A percentile compares a stretch with the other conserved stretches of the same genome.
Conservation (phyloP, 495 filamentous ascomycete genomes). For the Clohesyomyces aquaticus region DNA sequence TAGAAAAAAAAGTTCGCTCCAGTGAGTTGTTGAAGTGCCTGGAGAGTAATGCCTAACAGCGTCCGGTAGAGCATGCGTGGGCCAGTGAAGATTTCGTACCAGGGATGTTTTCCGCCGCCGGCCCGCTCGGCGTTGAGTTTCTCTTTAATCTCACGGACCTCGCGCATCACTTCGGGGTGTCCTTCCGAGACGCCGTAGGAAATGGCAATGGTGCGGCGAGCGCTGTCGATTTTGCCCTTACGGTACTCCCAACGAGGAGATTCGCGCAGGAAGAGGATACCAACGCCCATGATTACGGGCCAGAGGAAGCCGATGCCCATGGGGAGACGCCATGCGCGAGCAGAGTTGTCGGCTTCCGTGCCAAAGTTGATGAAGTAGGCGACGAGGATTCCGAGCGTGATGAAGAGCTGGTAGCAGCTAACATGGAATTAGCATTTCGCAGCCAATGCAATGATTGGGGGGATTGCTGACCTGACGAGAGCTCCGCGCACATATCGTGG, state of each 20-base stretch:
- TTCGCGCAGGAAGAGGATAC: conserved; percentile 43
- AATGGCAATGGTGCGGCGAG: conserved; percentile 68
- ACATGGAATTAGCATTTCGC: no score
- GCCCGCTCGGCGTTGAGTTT: conserved; percentile 41
- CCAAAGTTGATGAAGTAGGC: conserved; percentile 48
- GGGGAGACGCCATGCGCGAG: conserved; percentile 45
- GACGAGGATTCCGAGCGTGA: conserved; percentile 46
- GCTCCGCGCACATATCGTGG: conserved; percentile 30
- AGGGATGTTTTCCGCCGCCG: conserved; percentile 24
- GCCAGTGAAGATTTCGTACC: conserved; percentile 38
- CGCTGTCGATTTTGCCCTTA: conserved; percentile 50
- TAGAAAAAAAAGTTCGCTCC: conserved; percentile 57
- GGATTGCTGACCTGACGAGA: no score
- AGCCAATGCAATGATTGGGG: no score
- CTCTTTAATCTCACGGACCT: conserved; percentile 65
- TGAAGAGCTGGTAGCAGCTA: conserved; percentile 80
- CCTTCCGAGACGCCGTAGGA: conserved; percentile 69
- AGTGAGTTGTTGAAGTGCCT: conserved; percentile 46
- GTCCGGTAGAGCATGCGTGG: conserved; percentile 39
- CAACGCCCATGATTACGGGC: conserved; percentile 42
- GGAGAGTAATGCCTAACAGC: conserved; percentile 36
- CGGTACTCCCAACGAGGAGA: conserved; percentile 44
- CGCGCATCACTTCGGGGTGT: conserved; percentile 65
- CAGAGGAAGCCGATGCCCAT: conserved; percentile 45
- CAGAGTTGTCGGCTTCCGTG: conserved; percentile 37